Conservation (phyloP, 1,284 basidiomycete genomes). For the Trichosporon sp. region DNA sequence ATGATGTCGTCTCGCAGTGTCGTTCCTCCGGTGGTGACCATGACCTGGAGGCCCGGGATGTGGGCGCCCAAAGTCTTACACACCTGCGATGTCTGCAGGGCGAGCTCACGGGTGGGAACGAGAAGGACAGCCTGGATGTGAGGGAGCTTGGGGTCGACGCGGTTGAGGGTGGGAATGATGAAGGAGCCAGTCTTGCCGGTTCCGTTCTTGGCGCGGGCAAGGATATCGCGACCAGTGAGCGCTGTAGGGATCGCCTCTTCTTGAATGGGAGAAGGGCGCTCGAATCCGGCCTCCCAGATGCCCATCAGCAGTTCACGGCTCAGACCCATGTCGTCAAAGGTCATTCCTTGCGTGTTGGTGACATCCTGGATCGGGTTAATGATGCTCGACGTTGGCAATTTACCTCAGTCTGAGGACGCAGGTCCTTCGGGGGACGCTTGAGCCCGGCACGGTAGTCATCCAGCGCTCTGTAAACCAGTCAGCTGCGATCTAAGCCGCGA, state of each 20-base stretch:
- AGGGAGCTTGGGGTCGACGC: slow-evolving; percentile 78
- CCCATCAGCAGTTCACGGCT: slow-evolving; percentile 83
- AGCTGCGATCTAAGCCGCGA: background rate
- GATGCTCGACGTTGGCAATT: slow-evolving; percentile 21
- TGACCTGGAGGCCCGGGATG: slow-evolving; percentile 84
- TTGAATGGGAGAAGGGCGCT: slow-evolving; percentile 95
- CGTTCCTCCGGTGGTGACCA: slow-evolving; percentile 99
- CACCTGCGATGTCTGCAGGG: slow-evolving; percentile 94
- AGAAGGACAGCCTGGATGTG: slow-evolving; percentile 95
- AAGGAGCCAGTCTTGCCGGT: slow-evolving; percentile 82
- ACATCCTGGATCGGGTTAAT: slow-evolving; percentile 65
- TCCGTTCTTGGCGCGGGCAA: slow-evolving; percentile 65
- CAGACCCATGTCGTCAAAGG: slow-evolving; percentile 85
- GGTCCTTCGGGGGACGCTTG: slow-evolving; percentile 83
- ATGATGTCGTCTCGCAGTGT: slow-evolving; percentile 98
- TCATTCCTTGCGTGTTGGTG: slow-evolving; percentile 81
- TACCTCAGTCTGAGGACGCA: slow-evolving; percentile 84
- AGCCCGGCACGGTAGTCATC: slow-evolving; percentile 59
- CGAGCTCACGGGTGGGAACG: slow-evolving; percentile 92
- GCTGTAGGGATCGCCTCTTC: slow-evolving; percentile 94
- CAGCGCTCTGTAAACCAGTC: slow-evolving; percentile 25
- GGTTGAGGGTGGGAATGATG: slow-evolving; percentile 94
- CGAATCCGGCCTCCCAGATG: slow-evolving; percentile 96
- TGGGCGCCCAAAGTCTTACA: slow-evolving; percentile 97
- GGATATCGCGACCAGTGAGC: slow-evolving; percentile 82